Conservation (phyloP, 805 yeast species). For the Suhomyces prunicola region DNA sequence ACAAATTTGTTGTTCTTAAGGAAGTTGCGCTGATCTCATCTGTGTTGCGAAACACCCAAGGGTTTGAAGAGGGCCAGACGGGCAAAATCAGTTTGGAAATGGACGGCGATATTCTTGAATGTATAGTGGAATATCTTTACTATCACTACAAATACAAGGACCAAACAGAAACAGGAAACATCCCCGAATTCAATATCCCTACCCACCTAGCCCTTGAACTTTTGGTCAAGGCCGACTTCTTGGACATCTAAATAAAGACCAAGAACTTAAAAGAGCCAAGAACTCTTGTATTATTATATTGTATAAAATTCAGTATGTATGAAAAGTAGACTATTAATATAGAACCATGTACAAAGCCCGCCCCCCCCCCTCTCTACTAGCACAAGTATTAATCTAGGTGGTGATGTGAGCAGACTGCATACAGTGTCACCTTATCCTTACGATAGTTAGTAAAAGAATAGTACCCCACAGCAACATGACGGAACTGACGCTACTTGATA, state of each 20-base stretch:
- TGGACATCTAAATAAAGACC: constrained; percentile 49
- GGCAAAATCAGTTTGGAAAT: constrained; percentile 59
- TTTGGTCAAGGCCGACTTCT: constrained; percentile 87
- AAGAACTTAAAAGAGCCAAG: background rate
- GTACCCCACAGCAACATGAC: background rate
- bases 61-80: constrained; percentile 57
- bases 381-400: background rate
- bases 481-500: constrained; percentile 17
- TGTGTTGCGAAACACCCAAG: constrained; percentile 48
- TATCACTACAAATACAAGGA: constrained; percentile 68
- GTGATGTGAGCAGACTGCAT: background rate
- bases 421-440: background rate
- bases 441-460: background rate
- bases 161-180: constrained; percentile 47
- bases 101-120: constrained; percentile 68
- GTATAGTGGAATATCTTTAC: constrained; percentile 80
- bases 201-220: constrained; percentile 92
- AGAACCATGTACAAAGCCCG: background rate
- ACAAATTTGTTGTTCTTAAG: constrained; percentile 55
- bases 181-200: constrained; percentile 87
- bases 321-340: background rate
- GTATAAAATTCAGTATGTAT: background rate
- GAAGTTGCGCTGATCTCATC: constrained; percentile 78
- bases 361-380: background rate
- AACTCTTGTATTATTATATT: too few relatives aligned